Evolutionary conservation across 140 eudicot species (phyloP).

Genomic region (Ambrosia hybrid): DNA sequence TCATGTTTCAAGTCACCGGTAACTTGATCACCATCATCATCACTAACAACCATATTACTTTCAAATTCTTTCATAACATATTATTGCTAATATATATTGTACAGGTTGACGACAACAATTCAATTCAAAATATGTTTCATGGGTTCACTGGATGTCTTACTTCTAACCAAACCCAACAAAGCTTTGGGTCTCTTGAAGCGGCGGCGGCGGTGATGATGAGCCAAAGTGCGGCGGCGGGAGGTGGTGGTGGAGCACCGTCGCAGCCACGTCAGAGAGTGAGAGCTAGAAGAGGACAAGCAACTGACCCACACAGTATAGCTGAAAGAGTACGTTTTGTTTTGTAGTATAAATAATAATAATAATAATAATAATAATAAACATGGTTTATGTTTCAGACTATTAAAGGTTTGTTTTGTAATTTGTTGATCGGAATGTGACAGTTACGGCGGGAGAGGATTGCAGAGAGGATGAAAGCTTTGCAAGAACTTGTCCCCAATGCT

Average conservation of each 20-base stretch:
- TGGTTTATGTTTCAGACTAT: constrained; percentile 4
- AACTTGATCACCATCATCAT: no score
- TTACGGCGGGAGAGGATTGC: constrained; percentile 95
- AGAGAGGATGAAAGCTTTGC: constrained; percentile 90
- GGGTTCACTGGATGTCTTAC: constrained; percentile 66
- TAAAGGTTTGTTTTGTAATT: not conserved
- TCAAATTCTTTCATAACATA: constrained; percentile 4
- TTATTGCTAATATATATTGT: not conserved
- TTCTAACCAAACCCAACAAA: constrained; percentile 57
- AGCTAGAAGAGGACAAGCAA: constrained; percentile 96
- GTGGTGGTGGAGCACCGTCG: constrained; percentile 41
- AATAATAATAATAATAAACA: no score
- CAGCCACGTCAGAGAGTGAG: constrained; percentile 89
- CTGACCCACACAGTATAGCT: constrained; percentile 96
- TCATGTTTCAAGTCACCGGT: constrained; percentile 62
- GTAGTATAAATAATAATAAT: no score
- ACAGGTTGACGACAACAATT: constrained; percentile 54
- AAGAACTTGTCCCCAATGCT: constrained; percentile 91
- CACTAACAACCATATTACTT: no score
- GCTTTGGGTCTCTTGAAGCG: constrained; percentile 41
- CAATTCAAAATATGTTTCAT: constrained; percentile 61
- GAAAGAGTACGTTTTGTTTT: constrained; percentile 57
- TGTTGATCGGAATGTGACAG: constrained; percentile 43
- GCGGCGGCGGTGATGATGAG: constrained; percentile 39
- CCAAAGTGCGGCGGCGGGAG: constrained; percentile 26